Evolutionary conservation across 2,329 filamentous ascomycete species (phyloP).

Genomic region (Cladosporium sp.): DNA sequence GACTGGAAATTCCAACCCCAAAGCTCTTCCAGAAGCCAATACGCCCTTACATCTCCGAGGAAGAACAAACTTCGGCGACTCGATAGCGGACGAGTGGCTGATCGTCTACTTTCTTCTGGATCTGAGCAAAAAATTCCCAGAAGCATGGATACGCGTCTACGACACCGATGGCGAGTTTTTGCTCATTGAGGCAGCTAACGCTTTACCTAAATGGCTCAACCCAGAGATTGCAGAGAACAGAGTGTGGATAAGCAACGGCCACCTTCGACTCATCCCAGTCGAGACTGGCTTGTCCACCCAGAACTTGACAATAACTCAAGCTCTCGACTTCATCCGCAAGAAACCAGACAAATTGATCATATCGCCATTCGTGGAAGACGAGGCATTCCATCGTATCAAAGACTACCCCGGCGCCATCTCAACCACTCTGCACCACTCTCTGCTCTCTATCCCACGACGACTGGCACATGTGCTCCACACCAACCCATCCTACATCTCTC

Average conservation of each 20-base stretch:
- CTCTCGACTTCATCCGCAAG: conserved; percentile 61
- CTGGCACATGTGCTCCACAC: conserved; percentile 77
- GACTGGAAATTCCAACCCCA: conserved; percentile 52
- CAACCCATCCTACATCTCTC: conserved; percentile 74
- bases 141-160: conserved; percentile 78
- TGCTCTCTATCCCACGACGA: conserved; percentile 75
- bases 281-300: conserved; percentile 31
- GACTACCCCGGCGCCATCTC: conserved; percentile 79
- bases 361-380: conserved; percentile 74
- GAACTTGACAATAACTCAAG: conserved; percentile 64
- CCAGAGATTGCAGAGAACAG: conserved; percentile 86
- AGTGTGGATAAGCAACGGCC: conserved; percentile 82
- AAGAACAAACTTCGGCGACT: conserved; percentile 85
- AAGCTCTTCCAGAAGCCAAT: conserved; percentile 30
- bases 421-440: conserved; percentile 73
- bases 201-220: conserved; percentile 84
- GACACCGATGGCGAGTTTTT: conserved; percentile 96
- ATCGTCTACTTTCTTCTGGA: conserved; percentile 87
- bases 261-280: conserved; percentile 72
- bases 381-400: conserved; percentile 85
- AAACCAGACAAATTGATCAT: conserved; percentile 64
- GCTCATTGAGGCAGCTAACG: conserved; percentile 87
- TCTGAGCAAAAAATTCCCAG: conserved; percentile 69
- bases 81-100: conserved; percentile 96
- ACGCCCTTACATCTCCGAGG: conserved; percentile 59